A percentile compares a stretch with the other conserved stretches of the same genome.
phyloP scores from a whole-genome alignment of 2,329 filamentous ascomycete species.

The Escovopsis weberi region DNA sequence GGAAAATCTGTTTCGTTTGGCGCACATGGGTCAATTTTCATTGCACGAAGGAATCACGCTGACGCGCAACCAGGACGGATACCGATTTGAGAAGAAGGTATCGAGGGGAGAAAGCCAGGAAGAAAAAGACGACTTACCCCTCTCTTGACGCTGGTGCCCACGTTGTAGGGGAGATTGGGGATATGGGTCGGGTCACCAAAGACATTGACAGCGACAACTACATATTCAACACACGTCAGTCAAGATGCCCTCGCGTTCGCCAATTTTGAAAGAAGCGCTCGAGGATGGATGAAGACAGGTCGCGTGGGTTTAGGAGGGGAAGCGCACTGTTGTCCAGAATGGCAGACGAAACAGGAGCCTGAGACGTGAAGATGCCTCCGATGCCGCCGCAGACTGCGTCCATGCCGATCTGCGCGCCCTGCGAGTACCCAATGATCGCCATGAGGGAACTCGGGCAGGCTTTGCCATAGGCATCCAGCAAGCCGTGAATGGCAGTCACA shows the following conservation, averaged over 20 bases:
- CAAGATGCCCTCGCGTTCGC: neutral
- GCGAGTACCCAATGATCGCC: constrained; percentile 27
- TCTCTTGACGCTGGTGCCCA: constrained; percentile 21
- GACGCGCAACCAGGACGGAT: too few species aligned
- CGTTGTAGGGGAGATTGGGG: constrained; percentile 20
- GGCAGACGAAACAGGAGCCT: constrained; percentile 11
- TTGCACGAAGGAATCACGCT: too few species aligned
- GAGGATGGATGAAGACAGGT: too few species aligned
- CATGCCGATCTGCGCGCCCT: constrained; percentile 25
- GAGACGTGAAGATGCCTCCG: constrained; percentile 13
- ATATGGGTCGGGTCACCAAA: constrained; percentile 28
- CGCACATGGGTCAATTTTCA: neutral
- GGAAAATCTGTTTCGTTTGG: constrained; percentile 18
- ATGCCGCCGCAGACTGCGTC: constrained; percentile 24
- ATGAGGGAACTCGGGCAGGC: constrained; percentile 25
- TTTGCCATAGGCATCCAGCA: constrained; percentile 18
- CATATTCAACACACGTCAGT: constrained; percentile 6
- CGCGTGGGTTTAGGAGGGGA: neutral
- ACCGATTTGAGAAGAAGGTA: neutral
- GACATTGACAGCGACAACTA: constrained; percentile 24
- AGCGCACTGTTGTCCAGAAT: constrained; percentile 21
- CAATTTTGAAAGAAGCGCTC: neutral
- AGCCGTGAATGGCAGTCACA: constrained; percentile 15
- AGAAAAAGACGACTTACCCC: constrained; percentile 18
- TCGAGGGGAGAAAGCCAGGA: too few species aligned